phyloP scores from a whole-genome alignment of 139 green algal genomes.

The Coelastrella sp. region DNA sequence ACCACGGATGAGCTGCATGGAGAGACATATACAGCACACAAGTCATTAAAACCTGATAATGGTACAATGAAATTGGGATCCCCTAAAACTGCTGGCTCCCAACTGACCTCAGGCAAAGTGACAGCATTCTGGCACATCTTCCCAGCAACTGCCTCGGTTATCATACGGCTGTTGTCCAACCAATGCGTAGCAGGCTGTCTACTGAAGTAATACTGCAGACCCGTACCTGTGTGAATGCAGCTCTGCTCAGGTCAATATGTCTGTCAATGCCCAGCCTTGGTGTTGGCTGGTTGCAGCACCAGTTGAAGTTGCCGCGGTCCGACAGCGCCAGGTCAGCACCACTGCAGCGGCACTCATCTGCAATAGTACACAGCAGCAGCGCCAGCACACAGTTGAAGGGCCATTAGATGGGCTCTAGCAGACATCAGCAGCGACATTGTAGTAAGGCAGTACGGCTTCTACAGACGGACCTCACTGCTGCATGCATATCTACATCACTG shows the following conservation, averaged over 20 bases:
- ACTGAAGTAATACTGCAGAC: too few species aligned
- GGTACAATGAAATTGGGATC: background rate
- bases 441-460: too few species aligned
- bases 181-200: too few species aligned
- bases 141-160: too few species aligned
- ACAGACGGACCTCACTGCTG: too few species aligned
- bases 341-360: conserved; percentile 47
- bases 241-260: conserved; percentile 22
- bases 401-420: background rate
- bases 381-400: background rate
- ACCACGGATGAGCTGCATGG: background rate
- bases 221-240: conserved; percentile 12
- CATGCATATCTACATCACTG: too few species aligned
- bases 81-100: too few species aligned
- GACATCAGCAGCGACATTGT: background rate
- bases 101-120: too few species aligned
- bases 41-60: background rate
- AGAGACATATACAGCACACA: background rate
- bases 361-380: background rate
- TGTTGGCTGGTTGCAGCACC: conserved; percentile 37
- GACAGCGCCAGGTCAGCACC: background rate
- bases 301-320: conserved; percentile 43
- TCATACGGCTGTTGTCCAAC: too few species aligned
- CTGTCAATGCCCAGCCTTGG: conserved; percentile 6
- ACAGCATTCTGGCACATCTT: too few species aligned